Base-by-base conservation (phyloP, 768 basidiomycete species). In the Rhodosporidiobolus odoratus region DNA sequence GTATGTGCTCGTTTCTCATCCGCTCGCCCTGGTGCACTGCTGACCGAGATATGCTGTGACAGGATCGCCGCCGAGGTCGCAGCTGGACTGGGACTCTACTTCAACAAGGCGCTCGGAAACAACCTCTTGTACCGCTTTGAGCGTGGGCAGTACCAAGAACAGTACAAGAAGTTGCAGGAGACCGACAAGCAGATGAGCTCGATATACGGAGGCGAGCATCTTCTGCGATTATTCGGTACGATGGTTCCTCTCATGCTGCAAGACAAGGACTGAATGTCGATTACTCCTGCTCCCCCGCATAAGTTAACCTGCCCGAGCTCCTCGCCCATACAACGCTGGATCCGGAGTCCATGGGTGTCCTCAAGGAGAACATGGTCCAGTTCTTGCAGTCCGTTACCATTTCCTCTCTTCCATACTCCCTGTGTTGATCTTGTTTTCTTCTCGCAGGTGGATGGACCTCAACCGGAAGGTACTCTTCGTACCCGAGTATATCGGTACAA, bases 71-170 rank as follows among this genome's bases (percentile, higher is more conserved):
- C 88, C 25, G 94, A 92, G 8, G 87, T 96, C 65, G 82, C 91
- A 52, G 86, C 89, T 2, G 95, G 95, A 1, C 83, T 98, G 17
- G 85, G 87, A 59, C 84, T 89, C 54, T 98, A 99, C 82, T 99
- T 99, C 78, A 92, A 99, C 79, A 89, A 91, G 40, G 88, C 92
- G 0, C 84, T 82, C 16, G 82, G 95, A 8, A 86, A 89, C 66
- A 93, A 91, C 79, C 84, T 99, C 35, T 84, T 98, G 6, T 99
- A 98, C 78, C 88, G 92, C 27, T 93, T 95, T 74, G 95, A 99
- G 79, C 86, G 95, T n/a, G 86, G 87, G 10, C 94, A 98, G 79
- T 97, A 95, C 72, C 87, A 88, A 9, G 86, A 88, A 58, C 84
- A 91, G 32, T 85, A 89, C 53, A 87, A 88, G 76, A 80, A 81